Base-by-base conservation (phyloP, 2,329 filamentous ascomycete genomes). In the Chaetomium sp. region DNA sequence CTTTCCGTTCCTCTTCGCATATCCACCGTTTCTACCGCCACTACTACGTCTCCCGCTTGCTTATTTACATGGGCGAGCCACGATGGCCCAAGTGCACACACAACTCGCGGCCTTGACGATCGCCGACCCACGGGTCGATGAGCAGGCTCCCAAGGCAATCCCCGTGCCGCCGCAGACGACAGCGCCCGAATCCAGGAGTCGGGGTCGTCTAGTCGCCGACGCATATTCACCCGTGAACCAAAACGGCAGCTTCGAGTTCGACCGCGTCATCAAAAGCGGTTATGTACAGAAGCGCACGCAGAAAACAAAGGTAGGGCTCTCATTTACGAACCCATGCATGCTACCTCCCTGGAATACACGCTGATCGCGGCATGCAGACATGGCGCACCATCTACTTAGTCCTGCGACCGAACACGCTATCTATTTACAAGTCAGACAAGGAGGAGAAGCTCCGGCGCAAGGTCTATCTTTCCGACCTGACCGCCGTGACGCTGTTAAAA, bases 221-320 rank as follows among this genome's bases (percentile, higher is more conserved):
- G 83, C 88, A 19, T 88, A 92, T 73, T 95, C 92, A 33, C 92
- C 93, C 4, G 92, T 98, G 69, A 96, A 94, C 75, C 90, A 96
- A 77, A 93, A 96, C 77, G 95, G 95, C 68, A 95, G 92, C 77
- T 99, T 97, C 76, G 93, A 95, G 74, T 96, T 96, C 74, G 95
- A 99, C 77, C 89, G 93, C 58, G 91, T 98, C 62, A 85, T 98
- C 76, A 98, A 96, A 80, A 88, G 90, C 64, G 93, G 94, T 65
- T 90, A 90, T 70, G 88, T 97, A 47, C 85, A 90, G 74, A 96
- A 96, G 78, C 87, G 94, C 70, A 96, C 93, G 21, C 90, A 93
- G 72, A 97, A 94, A 81, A 98, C 94, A 66, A 97, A 96, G 88
- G 92, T 93, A 77, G 63, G 76, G 45, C 4, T 21, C 25, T n/a